phyloP scores from a whole-genome alignment of 2,329 filamentous ascomycete genomes.

The Fusarium sp. region DNA sequence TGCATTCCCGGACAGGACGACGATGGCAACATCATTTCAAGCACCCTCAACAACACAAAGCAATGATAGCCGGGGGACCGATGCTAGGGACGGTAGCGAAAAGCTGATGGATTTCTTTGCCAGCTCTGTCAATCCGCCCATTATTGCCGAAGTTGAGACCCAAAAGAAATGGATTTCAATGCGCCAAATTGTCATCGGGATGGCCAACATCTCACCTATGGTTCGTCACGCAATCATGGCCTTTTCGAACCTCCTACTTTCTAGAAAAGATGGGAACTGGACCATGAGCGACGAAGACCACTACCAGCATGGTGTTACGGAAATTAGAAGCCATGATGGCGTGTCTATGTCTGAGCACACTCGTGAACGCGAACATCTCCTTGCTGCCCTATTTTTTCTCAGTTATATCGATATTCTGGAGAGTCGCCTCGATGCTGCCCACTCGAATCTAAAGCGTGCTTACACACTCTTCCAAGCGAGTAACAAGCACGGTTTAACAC shows the following conservation, averaged over 20 bases:
- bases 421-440: constrained; percentile 57
- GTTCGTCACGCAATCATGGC: constrained; percentile 61
- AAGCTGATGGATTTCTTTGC: constrained; percentile 61
- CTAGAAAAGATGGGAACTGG: constrained; percentile 49
- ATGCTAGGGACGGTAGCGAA: constrained; percentile 21
- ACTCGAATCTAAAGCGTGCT: constrained; percentile 61
- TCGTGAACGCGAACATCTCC: constrained; percentile 54
- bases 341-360: constrained; percentile 46
- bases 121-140: constrained; percentile 61
- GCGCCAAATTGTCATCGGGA: constrained; percentile 59
- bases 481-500: constrained; percentile 51
- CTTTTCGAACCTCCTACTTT: constrained; percentile 60
- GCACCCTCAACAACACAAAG: constrained; percentile 39
- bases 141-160: constrained; percentile 64
- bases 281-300: constrained; percentile 51
- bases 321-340: constrained; percentile 46
- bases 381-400: constrained; percentile 64
- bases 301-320: constrained; percentile 52
- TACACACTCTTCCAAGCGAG: constrained; percentile 59
- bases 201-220: constrained; percentile 60
- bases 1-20: constrained; percentile 39
- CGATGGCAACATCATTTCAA: constrained; percentile 35
- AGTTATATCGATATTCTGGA: constrained; percentile 64
- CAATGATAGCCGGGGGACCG: constrained; percentile 30
- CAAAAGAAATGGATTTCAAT: constrained; percentile 63